Evolutionary conservation across 192 early-diverging fungal genomes (phyloP).

Genomic region (Backusella australiensis): DNA sequence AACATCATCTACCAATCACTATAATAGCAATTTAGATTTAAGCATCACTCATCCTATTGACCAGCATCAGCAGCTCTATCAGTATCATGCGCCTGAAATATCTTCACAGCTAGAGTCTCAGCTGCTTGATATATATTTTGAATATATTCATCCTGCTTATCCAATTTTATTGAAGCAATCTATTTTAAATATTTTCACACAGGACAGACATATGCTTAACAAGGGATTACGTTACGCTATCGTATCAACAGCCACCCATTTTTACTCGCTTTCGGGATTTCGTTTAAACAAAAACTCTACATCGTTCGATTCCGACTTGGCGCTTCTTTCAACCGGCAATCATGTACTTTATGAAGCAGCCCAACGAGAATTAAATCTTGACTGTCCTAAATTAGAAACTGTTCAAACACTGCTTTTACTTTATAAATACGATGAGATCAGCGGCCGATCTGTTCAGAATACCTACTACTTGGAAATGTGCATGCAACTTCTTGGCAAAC

Average conservation of each 20-base stretch:
- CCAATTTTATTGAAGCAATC: constrained; percentile 9
- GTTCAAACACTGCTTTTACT: not conserved
- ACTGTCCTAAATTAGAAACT: not conserved
- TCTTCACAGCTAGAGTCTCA: not conserved
- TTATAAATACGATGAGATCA: constrained; percentile 7
- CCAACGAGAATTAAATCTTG: not conserved
- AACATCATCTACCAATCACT: not conserved
- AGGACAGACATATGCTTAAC: constrained; percentile 6
- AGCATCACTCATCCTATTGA: not conserved
- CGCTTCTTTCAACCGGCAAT: not conserved
- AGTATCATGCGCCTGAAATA: not conserved
- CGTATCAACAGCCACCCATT: constrained; percentile 9
- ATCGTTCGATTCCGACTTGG: not conserved
- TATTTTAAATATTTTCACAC: not conserved
- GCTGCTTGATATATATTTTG: constrained; percentile 17
- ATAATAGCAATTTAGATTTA: not conserved
- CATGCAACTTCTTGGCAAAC: not conserved
- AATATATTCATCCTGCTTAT: constrained; percentile 11
- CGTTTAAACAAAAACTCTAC: not conserved
- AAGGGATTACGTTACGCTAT: constrained; percentile 13
- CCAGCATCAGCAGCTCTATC: not conserved
- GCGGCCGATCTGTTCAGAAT: not conserved
- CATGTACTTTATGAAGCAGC: constrained; percentile 5
- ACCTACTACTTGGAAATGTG: constrained; percentile 4
- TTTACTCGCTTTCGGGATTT: not conserved